These are phyloP conservation scores for Cephaloascus fragrans DNA, from an alignment of 805 yeast species.

Conservation along the genomic window DNA sequence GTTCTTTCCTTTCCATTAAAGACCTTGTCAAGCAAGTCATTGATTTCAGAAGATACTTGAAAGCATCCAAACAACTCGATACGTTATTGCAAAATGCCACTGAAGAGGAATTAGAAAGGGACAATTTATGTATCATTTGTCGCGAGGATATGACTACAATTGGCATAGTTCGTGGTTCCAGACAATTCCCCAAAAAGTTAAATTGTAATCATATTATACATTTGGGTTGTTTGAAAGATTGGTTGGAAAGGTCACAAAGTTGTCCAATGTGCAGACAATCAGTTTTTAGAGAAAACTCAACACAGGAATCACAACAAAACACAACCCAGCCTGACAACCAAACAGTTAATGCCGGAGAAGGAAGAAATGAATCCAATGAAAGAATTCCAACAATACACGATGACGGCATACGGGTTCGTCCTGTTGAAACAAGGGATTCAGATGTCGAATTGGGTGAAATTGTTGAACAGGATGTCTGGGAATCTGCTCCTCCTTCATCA, in stretches of 20 bases:
- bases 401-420: not conserved
- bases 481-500: slow-evolving; percentile 1
- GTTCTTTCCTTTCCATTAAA: slow-evolving; percentile 14
- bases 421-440: no score
- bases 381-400: not conserved
- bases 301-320: not conserved
- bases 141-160: slow-evolving; percentile 73
- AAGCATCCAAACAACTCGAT: slow-evolving; percentile 52
- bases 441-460: not conserved
- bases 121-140: slow-evolving; percentile 76
- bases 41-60: slow-evolving; percentile 27
- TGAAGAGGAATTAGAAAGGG: slow-evolving; percentile 46
- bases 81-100: slow-evolving; percentile 55
- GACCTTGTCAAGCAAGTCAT: slow-evolving; percentile 18
- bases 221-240: slow-evolving; percentile 79
- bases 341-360: not conserved
- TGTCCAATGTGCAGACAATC: slow-evolving; percentile 87
- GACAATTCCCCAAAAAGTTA: slow-evolving; percentile 63
- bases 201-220: slow-evolving; percentile 85
- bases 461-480: not conserved
- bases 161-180: slow-evolving; percentile 20
- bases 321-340: not conserved
- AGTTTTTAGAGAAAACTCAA: slow-evolving; percentile 26
- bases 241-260: slow-evolving; percentile 87
- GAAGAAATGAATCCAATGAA: not conserved